Evolutionary conservation across 1,284 basidiomycete genomes (phyloP).

Genomic region (Ganoderma lingzhi): DNA sequence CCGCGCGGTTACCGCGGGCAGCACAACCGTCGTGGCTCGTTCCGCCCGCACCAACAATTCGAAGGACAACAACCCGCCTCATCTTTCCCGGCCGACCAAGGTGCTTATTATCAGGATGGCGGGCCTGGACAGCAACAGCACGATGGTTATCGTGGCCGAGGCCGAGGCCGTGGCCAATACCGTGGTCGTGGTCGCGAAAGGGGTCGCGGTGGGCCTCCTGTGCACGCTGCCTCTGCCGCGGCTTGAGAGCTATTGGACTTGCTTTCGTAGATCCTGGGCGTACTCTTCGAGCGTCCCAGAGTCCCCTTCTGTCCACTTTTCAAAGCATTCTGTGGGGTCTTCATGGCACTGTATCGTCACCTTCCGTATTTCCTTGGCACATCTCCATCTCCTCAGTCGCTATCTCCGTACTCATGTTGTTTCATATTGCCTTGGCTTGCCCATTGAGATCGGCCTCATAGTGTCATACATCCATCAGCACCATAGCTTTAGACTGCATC

Average conservation of each 20-base stretch:
- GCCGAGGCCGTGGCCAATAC: conserved; percentile 40
- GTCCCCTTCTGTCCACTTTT: not conserved
- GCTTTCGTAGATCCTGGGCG: not conserved
- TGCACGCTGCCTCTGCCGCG: not conserved
- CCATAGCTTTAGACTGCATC: conserved; percentile 12
- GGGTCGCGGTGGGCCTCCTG: conserved; percentile 22
- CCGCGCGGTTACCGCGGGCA: conserved; percentile 21
- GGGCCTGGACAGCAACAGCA: conserved; percentile 6
- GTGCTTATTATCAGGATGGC: not conserved
- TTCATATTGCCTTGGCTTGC: not conserved
- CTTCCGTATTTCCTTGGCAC: not conserved
- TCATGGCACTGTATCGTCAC: not conserved
- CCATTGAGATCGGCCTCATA: conserved; percentile 2
- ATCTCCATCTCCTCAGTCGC: not conserved
- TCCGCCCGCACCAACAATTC: conserved; percentile 23
- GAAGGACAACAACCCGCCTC: conserved; percentile 1
- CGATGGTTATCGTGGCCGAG: conserved; percentile 22
- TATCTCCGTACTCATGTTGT: not conserved
- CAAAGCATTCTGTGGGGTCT: not conserved
- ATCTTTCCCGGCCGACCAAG: not conserved
- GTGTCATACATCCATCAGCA: conserved; percentile 2
- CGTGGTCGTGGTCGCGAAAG: conserved; percentile 50
- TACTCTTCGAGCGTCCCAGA: not conserved
- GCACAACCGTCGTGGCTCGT: conserved; percentile 22
- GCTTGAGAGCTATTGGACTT: not conserved